Evolutionary conservation across 345 rosid genomes (phyloP), one percentile per base, ranked within the genome.

Genomic region (Dipteronia dyeriana): DNA sequence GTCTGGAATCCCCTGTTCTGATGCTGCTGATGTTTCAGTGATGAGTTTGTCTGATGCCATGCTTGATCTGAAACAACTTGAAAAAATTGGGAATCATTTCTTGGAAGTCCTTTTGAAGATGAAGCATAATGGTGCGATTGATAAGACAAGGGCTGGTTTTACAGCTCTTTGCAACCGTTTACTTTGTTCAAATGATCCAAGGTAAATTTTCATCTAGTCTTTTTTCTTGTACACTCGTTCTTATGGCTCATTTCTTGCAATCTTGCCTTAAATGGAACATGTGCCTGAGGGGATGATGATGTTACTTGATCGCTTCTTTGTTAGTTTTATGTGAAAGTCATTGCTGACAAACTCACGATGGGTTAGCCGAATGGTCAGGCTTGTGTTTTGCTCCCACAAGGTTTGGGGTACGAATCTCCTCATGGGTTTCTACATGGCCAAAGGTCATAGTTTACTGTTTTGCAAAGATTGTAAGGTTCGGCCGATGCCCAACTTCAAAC

Each of bases 81-180:
- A 90, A 85, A 85, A 85, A 79, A 91, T 95, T 79, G 97, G 99
- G 70, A 87, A 84, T 85, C 98, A 95, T 86, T 95, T 95, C 86
- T 75, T 95, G 91, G 96, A 95, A 88, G 98, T 95, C 70, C 96
- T 93, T 80, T 74, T 95, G 78, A 93, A 91, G 86, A 95, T 93
- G 98, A 95, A 95, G 89, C 99, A 95, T 81, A 93, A 87, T 80
- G 98, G 99, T 80, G 99, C 99, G 31, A 92, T 95, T 82, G 99
- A 95, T 84, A 95, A 91, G 92, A 95, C 98, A 64, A 90, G 99
- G 83, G 98, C 97, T 86, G 98, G 99, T 62, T 95, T 95, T 80
- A 88, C 99, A 47, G 98, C 98, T 71, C 91, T 93, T 78, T 95
- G 99, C 90, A 93, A 95, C 84, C 96, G 98, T 74, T 85, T 93